Evolutionary conservation across 2,329 filamentous ascomycete species (phyloP).

Genomic region (Coccinonectria pachysandricola): DNA sequence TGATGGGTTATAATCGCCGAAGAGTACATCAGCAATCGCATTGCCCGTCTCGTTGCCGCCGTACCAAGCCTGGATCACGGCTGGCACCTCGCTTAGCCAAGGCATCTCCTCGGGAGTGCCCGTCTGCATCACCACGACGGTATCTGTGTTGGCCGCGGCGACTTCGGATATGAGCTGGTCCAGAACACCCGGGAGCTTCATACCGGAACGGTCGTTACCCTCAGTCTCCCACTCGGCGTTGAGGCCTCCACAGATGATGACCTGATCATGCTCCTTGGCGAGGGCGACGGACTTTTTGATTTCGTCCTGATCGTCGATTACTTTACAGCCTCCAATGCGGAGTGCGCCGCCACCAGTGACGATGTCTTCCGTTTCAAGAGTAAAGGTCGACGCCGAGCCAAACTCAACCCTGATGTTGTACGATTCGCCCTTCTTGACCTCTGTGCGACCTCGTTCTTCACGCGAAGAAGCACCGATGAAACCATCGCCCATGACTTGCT

Average conservation of each 20-base stretch:
- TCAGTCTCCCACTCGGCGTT: constrained; percentile 78
- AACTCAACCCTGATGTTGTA: constrained; percentile 53
- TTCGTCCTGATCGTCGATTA: constrained; percentile 46
- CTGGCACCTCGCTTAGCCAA: constrained; percentile 46
- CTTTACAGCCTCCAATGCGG: constrained; percentile 49
- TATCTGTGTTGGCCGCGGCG: constrained; percentile 55
- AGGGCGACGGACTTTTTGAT: constrained; percentile 57
- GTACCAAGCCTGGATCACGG: constrained; percentile 71
- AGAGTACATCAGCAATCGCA: constrained; percentile 67
- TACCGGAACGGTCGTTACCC: constrained; percentile 65
- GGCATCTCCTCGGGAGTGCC: constrained; percentile 68
- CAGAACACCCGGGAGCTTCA: constrained; percentile 64
- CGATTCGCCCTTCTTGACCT: constrained; percentile 46
- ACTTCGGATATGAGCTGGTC: constrained; percentile 61
- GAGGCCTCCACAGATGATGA: constrained; percentile 67
- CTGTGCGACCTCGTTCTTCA: constrained; percentile 49
- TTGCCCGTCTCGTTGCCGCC: constrained; percentile 82
- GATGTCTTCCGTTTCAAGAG: constrained; percentile 38
- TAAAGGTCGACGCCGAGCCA: constrained; percentile 47
- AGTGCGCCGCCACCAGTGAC: constrained; percentile 50
- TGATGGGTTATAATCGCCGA: constrained; percentile 63
- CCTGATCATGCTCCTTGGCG: constrained; percentile 62
- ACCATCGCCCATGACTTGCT: constrained; percentile 49
- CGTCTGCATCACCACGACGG: constrained; percentile 65
- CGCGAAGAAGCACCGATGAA: constrained; percentile 56